Conservation (phyloP, 805 yeast species). For the Nakazawaea peltata region DNA sequence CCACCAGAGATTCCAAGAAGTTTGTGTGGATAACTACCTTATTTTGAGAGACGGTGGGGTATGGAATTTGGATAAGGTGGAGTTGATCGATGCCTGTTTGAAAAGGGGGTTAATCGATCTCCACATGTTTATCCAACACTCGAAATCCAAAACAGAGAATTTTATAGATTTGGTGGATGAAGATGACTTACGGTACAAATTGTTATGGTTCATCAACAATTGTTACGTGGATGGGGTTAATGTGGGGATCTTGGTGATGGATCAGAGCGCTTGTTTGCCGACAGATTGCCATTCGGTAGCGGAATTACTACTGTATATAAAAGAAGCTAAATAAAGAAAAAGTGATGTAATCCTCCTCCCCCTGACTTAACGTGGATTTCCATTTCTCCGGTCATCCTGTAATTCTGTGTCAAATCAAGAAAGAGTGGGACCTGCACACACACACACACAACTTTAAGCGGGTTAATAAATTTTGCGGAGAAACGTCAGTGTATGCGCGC, state of each 20-base stretch:
- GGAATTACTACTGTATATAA: neutral
- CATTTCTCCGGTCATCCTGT: too few relatives aligned
- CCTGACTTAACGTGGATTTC: too few relatives aligned
- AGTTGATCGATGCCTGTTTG: slow-evolving; percentile 44
- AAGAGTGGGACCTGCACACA: too few relatives aligned
- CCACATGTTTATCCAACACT: slow-evolving; percentile 6
- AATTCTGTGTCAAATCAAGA: too few relatives aligned
- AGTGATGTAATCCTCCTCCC: neutral
- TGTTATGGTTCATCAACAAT: slow-evolving; percentile 12
- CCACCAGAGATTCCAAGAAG: slow-evolving; percentile 31
- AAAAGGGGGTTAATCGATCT: slow-evolving; percentile 47
- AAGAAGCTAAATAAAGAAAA: neutral
- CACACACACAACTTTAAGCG: too few relatives aligned
- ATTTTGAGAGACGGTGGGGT: slow-evolving; percentile 34
- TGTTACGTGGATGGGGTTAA: slow-evolving; percentile 6
- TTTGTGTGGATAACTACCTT: slow-evolving; percentile 45
- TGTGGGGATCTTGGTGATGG: too few relatives aligned
- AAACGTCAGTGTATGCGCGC: too few relatives aligned
- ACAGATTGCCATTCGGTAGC: too few relatives aligned
- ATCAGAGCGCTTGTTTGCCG: too few relatives aligned
- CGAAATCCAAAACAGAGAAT: slow-evolving; percentile 2
- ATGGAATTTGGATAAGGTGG: slow-evolving; percentile 38
- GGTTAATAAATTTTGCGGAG: too few relatives aligned
- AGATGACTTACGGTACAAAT: slow-evolving; percentile 10
- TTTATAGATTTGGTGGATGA: slow-evolving; percentile 15